These are phyloP conservation scores for Russula sp. DNA, from an alignment of 768 basidiomycete species.

Conservation along the genomic window DNA sequence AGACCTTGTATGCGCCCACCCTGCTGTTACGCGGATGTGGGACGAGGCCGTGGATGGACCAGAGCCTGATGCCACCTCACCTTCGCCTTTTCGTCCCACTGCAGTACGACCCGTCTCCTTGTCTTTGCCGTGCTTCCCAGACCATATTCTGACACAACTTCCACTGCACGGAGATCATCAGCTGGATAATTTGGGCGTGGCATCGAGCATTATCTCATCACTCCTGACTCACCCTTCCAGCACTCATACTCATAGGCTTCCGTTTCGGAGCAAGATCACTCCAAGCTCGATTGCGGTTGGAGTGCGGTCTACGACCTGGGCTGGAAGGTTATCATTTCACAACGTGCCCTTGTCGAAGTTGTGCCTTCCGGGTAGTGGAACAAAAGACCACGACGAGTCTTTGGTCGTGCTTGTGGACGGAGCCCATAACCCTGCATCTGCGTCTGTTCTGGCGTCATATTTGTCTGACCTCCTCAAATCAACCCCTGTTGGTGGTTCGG, in stretches of 20 bases:
- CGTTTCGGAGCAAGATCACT: conserved; percentile 43
- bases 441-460: conserved; percentile 63
- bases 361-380: not conserved
- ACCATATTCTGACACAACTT: conserved; percentile 49
- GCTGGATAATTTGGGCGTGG: conserved; percentile 74
- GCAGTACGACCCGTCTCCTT: conserved; percentile 45
- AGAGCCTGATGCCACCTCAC: conserved; percentile 33
- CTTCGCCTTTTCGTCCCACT: conserved; percentile 37
- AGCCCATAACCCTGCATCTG: conserved; percentile 87
- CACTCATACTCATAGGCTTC: conserved; percentile 26
- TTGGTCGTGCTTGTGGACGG: conserved; percentile 77
- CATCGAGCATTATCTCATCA: conserved; percentile 58
- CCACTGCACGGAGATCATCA: conserved; percentile 83
- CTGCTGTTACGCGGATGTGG: conserved; percentile 41
- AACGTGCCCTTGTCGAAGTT: conserved; percentile 33
- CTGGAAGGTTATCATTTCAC: conserved; percentile 79
- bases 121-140: conserved; percentile 44
- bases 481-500: conserved; percentile 27
- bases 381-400: conserved; percentile 7
- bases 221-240: conserved; percentile 46
- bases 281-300: conserved; percentile 52
- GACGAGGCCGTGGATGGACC: conserved; percentile 40
- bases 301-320: conserved; percentile 64
- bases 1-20: conserved; percentile 34
- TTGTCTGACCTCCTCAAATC: conserved; percentile 44